Base-by-base conservation (phyloP, 2,329 filamentous ascomycete species). In the Alternaria rosae region DNA sequence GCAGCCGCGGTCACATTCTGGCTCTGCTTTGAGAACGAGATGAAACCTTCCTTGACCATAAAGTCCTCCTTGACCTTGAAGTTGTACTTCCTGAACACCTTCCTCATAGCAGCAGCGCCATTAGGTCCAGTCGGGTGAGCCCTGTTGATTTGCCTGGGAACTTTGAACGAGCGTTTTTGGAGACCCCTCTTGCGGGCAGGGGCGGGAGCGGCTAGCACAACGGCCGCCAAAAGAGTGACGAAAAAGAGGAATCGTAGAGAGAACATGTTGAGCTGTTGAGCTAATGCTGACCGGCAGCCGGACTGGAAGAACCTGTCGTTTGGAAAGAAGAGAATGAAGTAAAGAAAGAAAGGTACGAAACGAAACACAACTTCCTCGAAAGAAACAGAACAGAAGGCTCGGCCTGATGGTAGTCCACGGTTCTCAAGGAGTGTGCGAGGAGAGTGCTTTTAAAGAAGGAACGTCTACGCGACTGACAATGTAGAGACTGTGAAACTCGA, bases 81-180 rank as follows among this genome's bases (percentile, higher is more conserved):
- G 64, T 86, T 85, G 77, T 86, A 93, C 77, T 94, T 94, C 70
- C 83, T 80, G 76, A 91, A 89, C 15, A 90, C 87, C 79, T 87
- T 91, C 53, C 85, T 79, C 68, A 94, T 83, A 53, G 89, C 88
- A 59, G 80, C 75, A 7, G 85, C 82, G n/a, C 89, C 89, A 80
- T 90, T 84, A 50, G 73, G 75, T 25, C 74, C 75, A 54, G 74
- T 75, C 21, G 82, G 81, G 73, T 88, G 88, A 58, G 82, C 81
- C n/a, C 80, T 80, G 69, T 88, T 89, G 54, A 82, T 78, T 48
- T 86, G 80, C 35, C 89, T 84, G 53, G 87, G 84, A 32, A 91
- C 84, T 74, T 85, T 87, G 81, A 91, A 91, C 8, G 87, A 87
- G 21, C 85, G 82, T 74, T 86, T 87, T 66, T 82, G 75, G 9